Percentiles rank a stretch among this genome's conserved stretches.
These are phyloP conservation scores for Fusarium austroafricanum DNA, from an alignment of 2,329 filamentous ascomycete genomes.

Conservation along the genomic window DNA sequence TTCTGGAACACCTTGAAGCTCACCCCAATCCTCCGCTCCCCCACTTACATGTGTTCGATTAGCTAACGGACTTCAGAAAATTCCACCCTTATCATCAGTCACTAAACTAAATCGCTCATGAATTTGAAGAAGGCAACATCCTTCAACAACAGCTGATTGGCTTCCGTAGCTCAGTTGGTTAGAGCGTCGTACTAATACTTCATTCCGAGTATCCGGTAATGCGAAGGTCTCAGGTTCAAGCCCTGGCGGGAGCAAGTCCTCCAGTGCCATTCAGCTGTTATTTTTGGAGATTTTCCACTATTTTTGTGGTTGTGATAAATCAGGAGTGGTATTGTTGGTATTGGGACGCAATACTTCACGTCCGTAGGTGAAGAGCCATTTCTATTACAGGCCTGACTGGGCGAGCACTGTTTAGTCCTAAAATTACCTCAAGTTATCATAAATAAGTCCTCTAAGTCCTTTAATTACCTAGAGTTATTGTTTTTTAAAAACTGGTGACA, in stretches of 20 bases:
- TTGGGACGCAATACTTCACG: background rate
- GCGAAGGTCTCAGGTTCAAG: constrained; percentile 48
- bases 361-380: background rate
- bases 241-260: constrained; percentile 45
- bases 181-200: constrained; percentile 48
- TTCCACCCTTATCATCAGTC: too few relatives aligned
- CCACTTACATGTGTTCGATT: constrained; percentile 5
- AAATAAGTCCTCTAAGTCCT: background rate
- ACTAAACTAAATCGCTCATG: too few relatives aligned
- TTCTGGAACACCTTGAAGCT: constrained; percentile 13
- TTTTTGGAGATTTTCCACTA: background rate
- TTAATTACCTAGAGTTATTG: background rate
- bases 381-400: too few relatives aligned
- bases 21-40: constrained; percentile 10
- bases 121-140: accelerated
- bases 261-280: constrained; percentile 27
- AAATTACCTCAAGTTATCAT: background rate
- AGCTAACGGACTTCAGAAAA: background rate
- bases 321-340: background rate
- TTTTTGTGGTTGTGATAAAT: background rate
- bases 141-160: constrained; percentile 32
- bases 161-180: constrained; percentile 49
- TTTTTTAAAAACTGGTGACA: too few relatives aligned
- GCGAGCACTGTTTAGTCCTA: background rate
- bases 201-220: constrained; percentile 36